Conservation (phyloP, 371 early-diverging fungal species). For the Coemansia sp. region DNA sequence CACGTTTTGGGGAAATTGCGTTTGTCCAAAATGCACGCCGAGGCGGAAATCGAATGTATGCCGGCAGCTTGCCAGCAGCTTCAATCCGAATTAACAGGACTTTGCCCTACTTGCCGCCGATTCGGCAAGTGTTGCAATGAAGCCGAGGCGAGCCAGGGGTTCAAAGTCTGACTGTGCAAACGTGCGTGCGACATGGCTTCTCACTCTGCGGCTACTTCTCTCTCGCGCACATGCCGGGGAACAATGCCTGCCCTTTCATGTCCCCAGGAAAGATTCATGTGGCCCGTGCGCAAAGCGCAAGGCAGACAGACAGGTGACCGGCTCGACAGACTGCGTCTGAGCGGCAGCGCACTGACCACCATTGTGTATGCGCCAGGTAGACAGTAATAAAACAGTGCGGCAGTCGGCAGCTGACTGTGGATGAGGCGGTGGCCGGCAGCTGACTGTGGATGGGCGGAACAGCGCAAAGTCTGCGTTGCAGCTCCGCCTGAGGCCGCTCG, state of each 20-base stretch:
- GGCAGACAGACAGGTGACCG: neutral
- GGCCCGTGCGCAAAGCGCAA: constrained; percentile 2
- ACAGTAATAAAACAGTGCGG: neutral
- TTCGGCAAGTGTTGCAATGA: neutral
- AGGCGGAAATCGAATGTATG: neutral
- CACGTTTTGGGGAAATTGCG: neutral
- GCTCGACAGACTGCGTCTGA: neutral
- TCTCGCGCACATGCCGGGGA: neutral
- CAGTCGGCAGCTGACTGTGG: neutral
- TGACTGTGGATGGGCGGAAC: neutral
- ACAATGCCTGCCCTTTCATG: neutral
- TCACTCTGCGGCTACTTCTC: neutral
- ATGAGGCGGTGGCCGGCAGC: neutral
- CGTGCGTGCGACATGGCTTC: neutral
- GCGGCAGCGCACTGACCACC: constrained; percentile 11
- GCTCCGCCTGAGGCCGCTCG: neutral
- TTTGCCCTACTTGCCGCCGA: neutral
- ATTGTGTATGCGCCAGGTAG: neutral
- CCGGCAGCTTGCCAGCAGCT: neutral
- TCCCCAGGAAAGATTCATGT: neutral
- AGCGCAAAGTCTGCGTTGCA: neutral
- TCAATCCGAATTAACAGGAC: neutral
- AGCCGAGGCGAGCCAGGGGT: neutral
- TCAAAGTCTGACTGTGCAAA: neutral
- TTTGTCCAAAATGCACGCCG: constrained; percentile 1